Evolutionary conservation across 805 yeast species (phyloP).

Genomic region (Ogataea saltuana): DNA sequence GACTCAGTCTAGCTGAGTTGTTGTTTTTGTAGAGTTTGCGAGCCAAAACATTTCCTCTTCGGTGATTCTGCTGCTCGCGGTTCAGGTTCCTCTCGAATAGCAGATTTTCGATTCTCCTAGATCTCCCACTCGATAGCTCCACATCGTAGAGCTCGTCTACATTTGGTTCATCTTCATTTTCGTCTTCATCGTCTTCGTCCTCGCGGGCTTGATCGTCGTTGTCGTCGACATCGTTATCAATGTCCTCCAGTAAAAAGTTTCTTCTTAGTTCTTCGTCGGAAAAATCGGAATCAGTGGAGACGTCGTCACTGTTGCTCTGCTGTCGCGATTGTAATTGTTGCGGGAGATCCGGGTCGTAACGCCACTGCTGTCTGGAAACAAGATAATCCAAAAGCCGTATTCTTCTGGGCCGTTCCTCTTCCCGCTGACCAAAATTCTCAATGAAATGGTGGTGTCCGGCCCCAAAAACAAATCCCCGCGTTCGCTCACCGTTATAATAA

Average conservation of each 20-base stretch:
- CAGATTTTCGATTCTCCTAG: conserved; percentile 32
- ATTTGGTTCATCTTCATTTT: conserved; percentile 21
- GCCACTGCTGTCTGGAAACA: conserved; percentile 25
- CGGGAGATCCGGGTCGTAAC: conserved; percentile 17
- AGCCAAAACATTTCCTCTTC: conserved; percentile 29
- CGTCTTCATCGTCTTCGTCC: conserved; percentile 25
- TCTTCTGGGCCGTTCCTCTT: conserved; percentile 23
- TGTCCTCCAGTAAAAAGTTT: conserved; percentile 16
- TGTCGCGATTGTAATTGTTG: conserved; percentile 17
- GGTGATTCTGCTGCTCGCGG: conserved; percentile 30
- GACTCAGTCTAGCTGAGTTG: conserved; percentile 19
- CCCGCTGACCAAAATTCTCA: conserved; percentile 19
- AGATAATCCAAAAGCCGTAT: conserved; percentile 24
- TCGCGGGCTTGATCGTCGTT: conserved; percentile 14
- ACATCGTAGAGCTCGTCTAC: conserved; percentile 28
- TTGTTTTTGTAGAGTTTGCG: conserved; percentile 31
- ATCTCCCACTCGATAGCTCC: conserved; percentile 33
- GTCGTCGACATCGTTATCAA: conserved; percentile 14
- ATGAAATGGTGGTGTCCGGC: conserved; percentile 19
- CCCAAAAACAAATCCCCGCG: conserved; percentile 23
- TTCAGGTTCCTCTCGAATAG: conserved; percentile 29
- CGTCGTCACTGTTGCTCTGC: conserved; percentile 15
- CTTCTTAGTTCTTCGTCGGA: conserved; percentile 21
- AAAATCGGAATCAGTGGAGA: conserved; percentile 20
- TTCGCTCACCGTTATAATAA: conserved; percentile 17